Percentiles rank a stretch among this genome's conserved stretches.
phyloP scores from a whole-genome alignment of 192 early-diverging fungal species.

The Linnemannia exigua region DNA sequence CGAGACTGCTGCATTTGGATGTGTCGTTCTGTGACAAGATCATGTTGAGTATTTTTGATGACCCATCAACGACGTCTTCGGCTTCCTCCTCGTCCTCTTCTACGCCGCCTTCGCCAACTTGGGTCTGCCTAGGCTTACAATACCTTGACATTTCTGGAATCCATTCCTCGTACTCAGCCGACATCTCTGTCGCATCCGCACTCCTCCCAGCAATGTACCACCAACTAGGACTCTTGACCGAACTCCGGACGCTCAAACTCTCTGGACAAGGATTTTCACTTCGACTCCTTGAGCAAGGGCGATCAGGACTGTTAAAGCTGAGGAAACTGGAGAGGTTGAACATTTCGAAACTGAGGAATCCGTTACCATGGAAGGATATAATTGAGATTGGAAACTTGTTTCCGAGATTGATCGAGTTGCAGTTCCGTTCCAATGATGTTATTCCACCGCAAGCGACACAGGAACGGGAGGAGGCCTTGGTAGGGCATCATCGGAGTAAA shows the following conservation, averaged over 20 bases:
- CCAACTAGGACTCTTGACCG: constrained; percentile 18
- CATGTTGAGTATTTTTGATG: constrained; percentile 29
- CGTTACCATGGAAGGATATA: constrained; percentile 31
- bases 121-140: constrained; percentile 26
- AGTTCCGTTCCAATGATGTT: constrained; percentile 36
- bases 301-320: constrained; percentile 7
- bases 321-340: constrained; percentile 20
- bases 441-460: constrained; percentile 23
- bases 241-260: constrained; percentile 22
- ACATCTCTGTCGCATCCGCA: background rate
- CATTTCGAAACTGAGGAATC: constrained; percentile 19
- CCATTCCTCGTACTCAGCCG: constrained; percentile 16
- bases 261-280: constrained; percentile 39
- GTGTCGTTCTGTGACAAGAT: constrained; percentile 38
- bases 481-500: background rate
- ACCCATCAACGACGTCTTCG: background rate
- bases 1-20: constrained; percentile 22
- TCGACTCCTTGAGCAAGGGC: constrained; percentile 22
- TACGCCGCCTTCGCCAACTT: background rate
- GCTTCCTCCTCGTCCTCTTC: background rate
- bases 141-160: constrained; percentile 51
- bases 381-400: constrained; percentile 44
- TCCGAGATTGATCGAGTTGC: constrained; percentile 27
- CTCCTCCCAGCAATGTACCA: constrained; percentile 35
- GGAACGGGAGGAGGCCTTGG: background rate